Conservation (phyloP, 1,284 basidiomycete genomes). For the Spongiforma sp. region DNA sequence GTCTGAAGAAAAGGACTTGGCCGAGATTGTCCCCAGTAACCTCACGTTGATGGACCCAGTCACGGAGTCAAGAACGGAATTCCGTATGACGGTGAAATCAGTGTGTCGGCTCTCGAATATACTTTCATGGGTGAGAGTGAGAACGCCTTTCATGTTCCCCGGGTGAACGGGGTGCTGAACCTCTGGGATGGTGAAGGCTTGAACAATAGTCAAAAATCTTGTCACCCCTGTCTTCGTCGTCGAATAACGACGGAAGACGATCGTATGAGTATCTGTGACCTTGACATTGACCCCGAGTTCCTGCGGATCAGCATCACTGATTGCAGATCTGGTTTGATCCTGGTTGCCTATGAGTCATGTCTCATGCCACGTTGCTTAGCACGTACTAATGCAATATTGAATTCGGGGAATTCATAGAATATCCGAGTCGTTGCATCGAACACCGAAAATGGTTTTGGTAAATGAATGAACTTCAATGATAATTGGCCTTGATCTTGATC, state of each 20-base stretch:
- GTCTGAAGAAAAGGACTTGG: no score
- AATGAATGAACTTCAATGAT: slow-evolving; percentile 1
- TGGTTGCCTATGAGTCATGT: neutral
- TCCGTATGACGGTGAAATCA: neutral
- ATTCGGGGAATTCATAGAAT: slow-evolving; percentile 7
- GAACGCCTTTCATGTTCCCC: neutral
- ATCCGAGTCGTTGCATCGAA: slow-evolving; percentile 5
- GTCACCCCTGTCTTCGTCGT: neutral
- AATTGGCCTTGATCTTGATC: no score
- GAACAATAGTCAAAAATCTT: neutral
- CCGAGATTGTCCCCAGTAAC: neutral
- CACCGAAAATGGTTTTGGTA: neutral
- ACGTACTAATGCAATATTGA: slow-evolving; percentile 1
- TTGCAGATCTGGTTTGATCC: neutral
- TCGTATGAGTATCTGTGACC: neutral
- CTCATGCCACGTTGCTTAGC: neutral
- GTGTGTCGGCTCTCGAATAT: neutral
- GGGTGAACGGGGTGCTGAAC: neutral
- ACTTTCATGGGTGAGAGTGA: neutral
- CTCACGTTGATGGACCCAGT: neutral
- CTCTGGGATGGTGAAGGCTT: neutral
- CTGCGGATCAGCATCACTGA: neutral
- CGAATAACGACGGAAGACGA: neutral
- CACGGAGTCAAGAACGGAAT: neutral
- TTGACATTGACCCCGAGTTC: neutral